Conservation (phyloP, 257 asterid species). For the Linderniella brevidens region DNA sequence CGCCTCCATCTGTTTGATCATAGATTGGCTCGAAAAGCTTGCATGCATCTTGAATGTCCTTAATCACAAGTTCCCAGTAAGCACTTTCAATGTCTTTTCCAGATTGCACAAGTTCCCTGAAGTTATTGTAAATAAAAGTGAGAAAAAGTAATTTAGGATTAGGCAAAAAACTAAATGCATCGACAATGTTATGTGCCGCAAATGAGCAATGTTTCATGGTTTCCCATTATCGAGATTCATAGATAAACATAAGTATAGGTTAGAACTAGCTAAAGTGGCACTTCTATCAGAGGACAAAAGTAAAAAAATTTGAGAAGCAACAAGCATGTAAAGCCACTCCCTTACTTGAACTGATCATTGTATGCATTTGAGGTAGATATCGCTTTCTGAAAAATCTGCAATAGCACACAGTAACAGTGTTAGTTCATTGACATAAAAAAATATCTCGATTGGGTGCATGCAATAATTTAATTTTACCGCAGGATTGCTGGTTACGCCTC, state of each 20-base stretch:
- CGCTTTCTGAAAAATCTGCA: slow-evolving; percentile 98
- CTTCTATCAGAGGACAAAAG: no score
- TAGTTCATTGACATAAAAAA: not conserved
- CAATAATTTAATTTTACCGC: slow-evolving; percentile 36
- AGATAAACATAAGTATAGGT: no score
- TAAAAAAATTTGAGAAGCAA: slow-evolving; percentile 4
- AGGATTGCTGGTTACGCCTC: slow-evolving; percentile 99
- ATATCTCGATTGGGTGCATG: not conserved
- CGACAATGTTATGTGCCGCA: no score
- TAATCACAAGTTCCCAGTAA: slow-evolving; percentile 97
- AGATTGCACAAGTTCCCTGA: slow-evolving; percentile 83
- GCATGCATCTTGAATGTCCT: slow-evolving; percentile 99
- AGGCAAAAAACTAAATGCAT: no score
- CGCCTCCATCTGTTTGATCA: slow-evolving; percentile 75
- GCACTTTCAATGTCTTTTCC: slow-evolving; percentile 87
- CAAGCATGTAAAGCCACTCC: slow-evolving; percentile 5
- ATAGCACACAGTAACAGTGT: not conserved
- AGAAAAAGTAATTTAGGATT: no score
- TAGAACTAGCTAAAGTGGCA: no score
- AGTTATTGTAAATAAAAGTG: slow-evolving; percentile 6
- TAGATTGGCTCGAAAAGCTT: slow-evolving; percentile 83
- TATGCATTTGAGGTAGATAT: slow-evolving; percentile 95
- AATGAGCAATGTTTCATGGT: no score
- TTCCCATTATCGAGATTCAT: no score
- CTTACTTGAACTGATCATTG: slow-evolving; percentile 89